Conservation (phyloP, 192 early-diverging fungal genomes). For the Mortierella antarctica region DNA sequence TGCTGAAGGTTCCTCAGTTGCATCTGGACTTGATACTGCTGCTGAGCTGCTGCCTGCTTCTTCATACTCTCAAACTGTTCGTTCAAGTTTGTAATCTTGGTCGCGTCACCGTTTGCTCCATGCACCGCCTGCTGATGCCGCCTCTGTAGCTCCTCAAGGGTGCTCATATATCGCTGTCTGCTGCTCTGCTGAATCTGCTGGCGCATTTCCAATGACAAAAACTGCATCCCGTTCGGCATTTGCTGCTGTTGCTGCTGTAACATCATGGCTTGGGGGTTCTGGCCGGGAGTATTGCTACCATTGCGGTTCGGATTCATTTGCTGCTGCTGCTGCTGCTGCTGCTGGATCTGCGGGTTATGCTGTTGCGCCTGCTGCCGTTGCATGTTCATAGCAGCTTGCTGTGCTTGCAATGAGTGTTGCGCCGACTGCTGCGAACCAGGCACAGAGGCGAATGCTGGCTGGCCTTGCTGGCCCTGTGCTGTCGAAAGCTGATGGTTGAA, state of each 20-base stretch:
- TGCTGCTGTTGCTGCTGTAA: slow-evolving; percentile 28
- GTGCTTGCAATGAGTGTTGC: not conserved
- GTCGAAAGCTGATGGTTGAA: slow-evolving; percentile 19
- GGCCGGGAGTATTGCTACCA: slow-evolving; percentile 10
- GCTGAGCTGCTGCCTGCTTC: slow-evolving; percentile 27
- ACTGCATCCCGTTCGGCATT: slow-evolving; percentile 12
- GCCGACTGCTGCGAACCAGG: not conserved
- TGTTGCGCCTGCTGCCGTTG: slow-evolving; percentile 17
- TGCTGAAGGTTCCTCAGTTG: slow-evolving; percentile 30
- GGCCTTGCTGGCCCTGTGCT: slow-evolving; percentile 3
- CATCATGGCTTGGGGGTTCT: slow-evolving; percentile 8
- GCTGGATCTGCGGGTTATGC: slow-evolving; percentile 11
- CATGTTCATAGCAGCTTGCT: not conserved
- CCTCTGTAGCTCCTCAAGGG: slow-evolving; percentile 41
- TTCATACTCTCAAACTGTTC: slow-evolving; percentile 50
- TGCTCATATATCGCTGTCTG: slow-evolving; percentile 31
- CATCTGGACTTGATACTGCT: slow-evolving; percentile 25
- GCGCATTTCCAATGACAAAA: slow-evolving; percentile 32
- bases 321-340: slow-evolving; percentile 26
- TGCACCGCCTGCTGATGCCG: slow-evolving; percentile 39
- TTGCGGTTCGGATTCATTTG: slow-evolving; percentile 32
- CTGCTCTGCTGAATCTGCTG: slow-evolving; percentile 45
- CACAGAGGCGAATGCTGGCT: slow-evolving; percentile 1
- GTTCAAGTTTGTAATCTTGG: slow-evolving; percentile 30
- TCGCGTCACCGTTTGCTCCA: slow-evolving; percentile 34